These are phyloP conservation scores for Mimosa pudica DNA, from an alignment of 306 rosid genomes.

Conservation along the genomic window DNA sequence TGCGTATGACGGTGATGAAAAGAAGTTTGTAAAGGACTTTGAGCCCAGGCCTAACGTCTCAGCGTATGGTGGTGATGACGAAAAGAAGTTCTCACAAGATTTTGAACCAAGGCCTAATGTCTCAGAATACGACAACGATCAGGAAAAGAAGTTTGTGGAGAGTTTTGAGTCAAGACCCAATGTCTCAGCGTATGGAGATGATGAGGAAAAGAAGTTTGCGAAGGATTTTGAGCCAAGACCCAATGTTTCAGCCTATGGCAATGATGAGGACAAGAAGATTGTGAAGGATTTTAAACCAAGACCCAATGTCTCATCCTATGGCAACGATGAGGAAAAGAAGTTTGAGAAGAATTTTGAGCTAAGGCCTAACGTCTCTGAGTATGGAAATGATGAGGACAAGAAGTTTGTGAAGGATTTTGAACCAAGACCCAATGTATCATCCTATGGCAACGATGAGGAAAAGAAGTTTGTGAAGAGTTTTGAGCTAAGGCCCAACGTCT, in stretches of 20 bases:
- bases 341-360: background rate
- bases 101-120: background rate
- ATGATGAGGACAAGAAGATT: background rate
- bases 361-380: background rate
- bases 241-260: background rate
- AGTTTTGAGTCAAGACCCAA: background rate
- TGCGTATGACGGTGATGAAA: background rate
- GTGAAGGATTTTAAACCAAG: background rate
- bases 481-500: background rate
- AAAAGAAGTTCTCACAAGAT: background rate
- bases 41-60: background rate
- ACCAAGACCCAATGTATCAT: background rate
- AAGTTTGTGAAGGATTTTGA: slow-evolving; percentile 17
- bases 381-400: background rate
- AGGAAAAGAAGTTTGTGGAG: background rate
- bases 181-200: background rate
- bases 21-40: background rate
- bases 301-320: background rate
- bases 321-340: background rate
- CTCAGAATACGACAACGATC: background rate
- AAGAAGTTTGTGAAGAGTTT: background rate
- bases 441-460: background rate
- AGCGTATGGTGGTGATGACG: background rate
- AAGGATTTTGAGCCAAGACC: background rate
- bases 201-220: background rate